Percentiles rank a stretch among this genome's conserved stretches.
Evolutionary conservation across 106 monocot species (phyloP).

Genomic region (Dioscorea dumetorum): DNA sequence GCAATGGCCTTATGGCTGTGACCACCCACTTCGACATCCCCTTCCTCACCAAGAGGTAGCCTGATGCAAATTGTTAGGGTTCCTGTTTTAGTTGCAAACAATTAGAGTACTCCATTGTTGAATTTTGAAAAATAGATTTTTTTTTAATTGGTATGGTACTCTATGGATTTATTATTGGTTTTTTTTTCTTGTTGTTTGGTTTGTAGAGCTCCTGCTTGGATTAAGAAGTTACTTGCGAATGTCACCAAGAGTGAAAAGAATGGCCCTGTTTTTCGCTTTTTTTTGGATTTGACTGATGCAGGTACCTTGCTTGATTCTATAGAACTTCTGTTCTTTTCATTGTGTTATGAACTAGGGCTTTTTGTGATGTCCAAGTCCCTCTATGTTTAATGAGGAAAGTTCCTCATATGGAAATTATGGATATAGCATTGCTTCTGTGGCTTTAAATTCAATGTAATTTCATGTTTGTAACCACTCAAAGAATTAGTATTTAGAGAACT

Average conservation of each 20-base stretch:
- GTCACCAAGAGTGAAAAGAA: conserved; percentile 43
- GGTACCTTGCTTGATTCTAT: conserved; percentile 20
- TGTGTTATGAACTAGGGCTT: too few relatives aligned
- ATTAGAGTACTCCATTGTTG: neutral
- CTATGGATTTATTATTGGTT: too few relatives aligned
- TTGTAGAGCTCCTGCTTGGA: conserved; percentile 72
- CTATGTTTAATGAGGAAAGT: too few relatives aligned
- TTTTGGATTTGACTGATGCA: conserved; percentile 95
- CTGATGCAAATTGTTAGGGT: neutral
- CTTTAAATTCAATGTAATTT: too few relatives aligned
- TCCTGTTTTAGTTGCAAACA: neutral
- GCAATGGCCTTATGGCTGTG: conserved; percentile 87
- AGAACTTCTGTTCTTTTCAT: too few relatives aligned
- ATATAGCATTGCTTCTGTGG: too few relatives aligned
- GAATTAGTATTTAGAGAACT: too few relatives aligned
- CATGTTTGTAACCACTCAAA: too few relatives aligned
- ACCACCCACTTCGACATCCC: conserved; percentile 70
- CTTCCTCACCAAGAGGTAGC: conserved; percentile 47
- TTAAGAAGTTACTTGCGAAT: conserved; percentile 50
- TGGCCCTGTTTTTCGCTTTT: conserved; percentile 87
- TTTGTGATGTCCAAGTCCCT: too few relatives aligned
- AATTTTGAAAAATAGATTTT: neutral
- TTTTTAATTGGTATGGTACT: too few relatives aligned
- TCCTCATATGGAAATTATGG: too few relatives aligned
- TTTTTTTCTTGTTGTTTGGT: neutral